Percentiles rank a stretch among this genome's conserved stretches.
Evolutionary conservation across 2,329 filamentous ascomycete genomes (phyloP).

Genomic region (Fusarium algeriense): DNA sequence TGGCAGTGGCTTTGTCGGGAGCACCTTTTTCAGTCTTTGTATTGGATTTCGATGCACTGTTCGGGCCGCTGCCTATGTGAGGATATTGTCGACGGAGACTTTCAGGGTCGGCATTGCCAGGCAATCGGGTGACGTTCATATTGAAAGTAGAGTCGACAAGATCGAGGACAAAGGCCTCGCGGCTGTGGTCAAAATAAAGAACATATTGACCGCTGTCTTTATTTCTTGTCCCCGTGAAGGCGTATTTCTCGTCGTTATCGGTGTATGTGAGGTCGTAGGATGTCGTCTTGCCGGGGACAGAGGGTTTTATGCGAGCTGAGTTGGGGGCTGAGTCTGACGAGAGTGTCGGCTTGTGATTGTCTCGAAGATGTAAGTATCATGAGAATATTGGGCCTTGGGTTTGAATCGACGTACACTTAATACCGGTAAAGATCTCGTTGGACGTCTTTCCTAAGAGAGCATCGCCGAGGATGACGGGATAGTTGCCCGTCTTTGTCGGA

Average conservation of each 20-base stretch:
- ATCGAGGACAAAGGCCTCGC: slow-evolving; percentile 84
- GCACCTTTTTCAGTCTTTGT: slow-evolving; percentile 18
- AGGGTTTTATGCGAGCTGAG: slow-evolving; percentile 65
- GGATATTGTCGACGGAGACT: slow-evolving; percentile 75
- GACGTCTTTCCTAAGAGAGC: slow-evolving; percentile 67
- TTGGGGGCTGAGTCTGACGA: slow-evolving; percentile 63
- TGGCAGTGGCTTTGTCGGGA: slow-evolving; percentile 43
- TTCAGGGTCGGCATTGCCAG: slow-evolving; percentile 72
- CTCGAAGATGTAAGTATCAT: slow-evolving; percentile 52
- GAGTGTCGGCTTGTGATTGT: slow-evolving; percentile 71
- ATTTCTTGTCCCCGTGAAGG: slow-evolving; percentile 70
- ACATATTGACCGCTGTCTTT: slow-evolving; percentile 70
- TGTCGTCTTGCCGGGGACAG: slow-evolving; percentile 60
- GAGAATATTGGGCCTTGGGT: not conserved
- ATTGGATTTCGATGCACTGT: slow-evolving; percentile 32
- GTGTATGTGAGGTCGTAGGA: slow-evolving; percentile 69
- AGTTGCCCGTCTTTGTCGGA: slow-evolving; percentile 71
- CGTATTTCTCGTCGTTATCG: slow-evolving; percentile 68
- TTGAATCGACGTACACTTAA: slow-evolving; percentile 65
- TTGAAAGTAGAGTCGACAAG: slow-evolving; percentile 84
- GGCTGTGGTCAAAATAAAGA: slow-evolving; percentile 80
- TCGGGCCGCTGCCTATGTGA: slow-evolving; percentile 64
- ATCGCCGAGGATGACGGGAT: slow-evolving; percentile 74
- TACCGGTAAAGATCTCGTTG: slow-evolving; percentile 70
- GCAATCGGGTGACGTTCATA: slow-evolving; percentile 84